A percentile compares a stretch with the other conserved stretches of the same genome.
phyloP scores from a whole-genome alignment of 768 basidiomycete genomes.

The Trametes cinnabarina region DNA sequence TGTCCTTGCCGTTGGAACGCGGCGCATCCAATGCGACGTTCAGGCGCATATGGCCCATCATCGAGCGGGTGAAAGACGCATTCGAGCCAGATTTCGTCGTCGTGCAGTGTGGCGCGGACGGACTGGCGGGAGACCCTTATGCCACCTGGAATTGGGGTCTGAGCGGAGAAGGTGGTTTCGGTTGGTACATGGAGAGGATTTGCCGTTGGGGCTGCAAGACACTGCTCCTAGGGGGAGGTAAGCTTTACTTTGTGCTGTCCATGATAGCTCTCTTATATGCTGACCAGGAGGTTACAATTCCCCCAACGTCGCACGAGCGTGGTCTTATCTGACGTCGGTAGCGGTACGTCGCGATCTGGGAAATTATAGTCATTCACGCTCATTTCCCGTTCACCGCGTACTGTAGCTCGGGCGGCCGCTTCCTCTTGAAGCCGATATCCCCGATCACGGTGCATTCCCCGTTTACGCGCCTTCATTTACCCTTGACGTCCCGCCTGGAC shows the following conservation, averaged over 20 bases:
- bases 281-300: conserved; percentile 75
- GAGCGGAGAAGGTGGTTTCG: conserved; percentile 53
- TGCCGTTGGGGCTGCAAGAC: conserved; percentile 61
- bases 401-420: conserved; percentile 56
- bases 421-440: conserved; percentile 61
- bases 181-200: conserved; percentile 61
- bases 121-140: conserved; percentile 81
- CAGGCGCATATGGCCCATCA: conserved; percentile 55
- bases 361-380: not conserved
- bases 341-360: conserved; percentile 47
- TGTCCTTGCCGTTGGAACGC: conserved; percentile 76
- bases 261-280: not conserved
- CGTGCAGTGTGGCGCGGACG: conserved; percentile 86
- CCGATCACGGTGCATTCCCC: conserved; percentile 72
- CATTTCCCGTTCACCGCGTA: not conserved
- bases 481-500: conserved; percentile 70
- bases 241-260: conserved; percentile 13
- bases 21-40: conserved; percentile 71
- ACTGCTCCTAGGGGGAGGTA: conserved; percentile 76
- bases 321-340: conserved; percentile 78
- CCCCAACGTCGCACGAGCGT: conserved; percentile 82
- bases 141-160: conserved; percentile 72
- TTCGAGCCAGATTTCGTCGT: conserved; percentile 79
- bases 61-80: conserved; percentile 57
- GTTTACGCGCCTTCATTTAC: conserved; percentile 79